Evolutionary conservation across 495 filamentous ascomycete genomes (phyloP), one percentile per base, ranked within the genome.

Genomic region (Penicillium samsonianum): DNA sequence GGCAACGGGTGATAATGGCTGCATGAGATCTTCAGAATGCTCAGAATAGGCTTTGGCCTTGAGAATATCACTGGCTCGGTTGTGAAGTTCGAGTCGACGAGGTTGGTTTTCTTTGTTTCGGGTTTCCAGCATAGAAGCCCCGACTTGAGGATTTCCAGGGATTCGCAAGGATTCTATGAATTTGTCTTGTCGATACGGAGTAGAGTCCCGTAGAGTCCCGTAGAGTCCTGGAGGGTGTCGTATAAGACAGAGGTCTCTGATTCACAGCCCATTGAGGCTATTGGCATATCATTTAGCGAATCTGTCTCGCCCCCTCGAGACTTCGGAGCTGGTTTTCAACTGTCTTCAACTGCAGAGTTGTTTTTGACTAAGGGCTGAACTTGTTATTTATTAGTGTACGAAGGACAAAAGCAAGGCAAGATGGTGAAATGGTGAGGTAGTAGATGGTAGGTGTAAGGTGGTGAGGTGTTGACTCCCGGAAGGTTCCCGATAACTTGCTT

Each of bases 81-180:
- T 45, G 51, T 17, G 20, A n/a, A 17, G 2, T 8, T 54, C 17
- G 6, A 53, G 50, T 25, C 30, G n/a, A 37, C 19, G 14, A 43
- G 26, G 25, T 37, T 52, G 9, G 25, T 30, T 42, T 30, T 53
- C 50, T 53, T 53, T 53, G 50, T 53, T 38, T 43, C 38, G 14
- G 35, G 25, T 8, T 10, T 10, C 14, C 10, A 5, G 22, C 5
- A 25, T 26, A 8, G 14, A 20, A 33, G 17, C 11, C 46, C 28
- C 23, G 23, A 33, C 2, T 25, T 4, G 4, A 45, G 11, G 8
- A 31, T 31, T 31, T 44, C 20, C 23, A 25, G 43, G 14, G 12
- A n/a, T 23, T 9, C 22, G 9, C n/a, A n/a, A 43, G 20, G 9
- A 46, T 28, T 6, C 2, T 6, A 23, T 25, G 22, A 22, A 47